These are phyloP conservation scores for Phaeotremella skinneri DNA, from an alignment of 768 basidiomycete species.

Conservation along the genomic window DNA sequence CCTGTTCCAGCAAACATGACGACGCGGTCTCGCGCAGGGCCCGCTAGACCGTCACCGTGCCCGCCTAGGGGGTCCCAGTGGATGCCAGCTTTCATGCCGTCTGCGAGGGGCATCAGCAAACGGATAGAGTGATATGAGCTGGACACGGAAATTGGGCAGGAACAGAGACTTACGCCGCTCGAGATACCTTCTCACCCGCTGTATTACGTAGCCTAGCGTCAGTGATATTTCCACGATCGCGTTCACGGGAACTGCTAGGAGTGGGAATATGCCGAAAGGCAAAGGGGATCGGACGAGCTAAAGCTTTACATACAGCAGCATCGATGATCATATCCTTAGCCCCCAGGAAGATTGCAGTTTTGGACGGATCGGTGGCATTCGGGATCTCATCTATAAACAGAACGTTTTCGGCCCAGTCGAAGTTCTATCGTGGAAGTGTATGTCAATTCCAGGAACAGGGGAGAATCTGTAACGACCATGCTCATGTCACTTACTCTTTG, in stretches of 20 bases:
- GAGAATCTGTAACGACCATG: neutral
- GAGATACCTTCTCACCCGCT: constrained; percentile 74
- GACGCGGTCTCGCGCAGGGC: constrained; percentile 35
- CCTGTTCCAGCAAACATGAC: constrained; percentile 43
- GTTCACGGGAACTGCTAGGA: neutral
- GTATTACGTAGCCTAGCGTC: constrained; percentile 6
- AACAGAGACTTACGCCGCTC: constrained; percentile 66
- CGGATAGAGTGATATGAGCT: too few relatives aligned
- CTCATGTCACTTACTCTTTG: constrained; percentile 56
- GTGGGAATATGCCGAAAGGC: too few relatives aligned
- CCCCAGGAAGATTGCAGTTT: constrained; percentile 74
- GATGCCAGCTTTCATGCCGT: constrained; percentile 61
- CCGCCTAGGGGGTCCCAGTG: constrained; percentile 57
- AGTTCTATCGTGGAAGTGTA: constrained; percentile 26
- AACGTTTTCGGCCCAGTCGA: constrained; percentile 74
- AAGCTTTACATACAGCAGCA: constrained; percentile 61
- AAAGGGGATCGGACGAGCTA: too few relatives aligned
- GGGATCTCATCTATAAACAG: constrained; percentile 90
- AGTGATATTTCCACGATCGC: neutral
- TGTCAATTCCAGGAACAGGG: neutral
- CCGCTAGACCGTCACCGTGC: constrained; percentile 48
- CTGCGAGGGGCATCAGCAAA: constrained; percentile 59
- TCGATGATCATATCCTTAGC: constrained; percentile 77
- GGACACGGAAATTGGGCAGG: constrained; percentile 49
- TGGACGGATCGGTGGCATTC: constrained; percentile 65